phyloP scores from a whole-genome alignment of 2,329 filamentous ascomycete species.

The Microdochium bolleyi region DNA sequence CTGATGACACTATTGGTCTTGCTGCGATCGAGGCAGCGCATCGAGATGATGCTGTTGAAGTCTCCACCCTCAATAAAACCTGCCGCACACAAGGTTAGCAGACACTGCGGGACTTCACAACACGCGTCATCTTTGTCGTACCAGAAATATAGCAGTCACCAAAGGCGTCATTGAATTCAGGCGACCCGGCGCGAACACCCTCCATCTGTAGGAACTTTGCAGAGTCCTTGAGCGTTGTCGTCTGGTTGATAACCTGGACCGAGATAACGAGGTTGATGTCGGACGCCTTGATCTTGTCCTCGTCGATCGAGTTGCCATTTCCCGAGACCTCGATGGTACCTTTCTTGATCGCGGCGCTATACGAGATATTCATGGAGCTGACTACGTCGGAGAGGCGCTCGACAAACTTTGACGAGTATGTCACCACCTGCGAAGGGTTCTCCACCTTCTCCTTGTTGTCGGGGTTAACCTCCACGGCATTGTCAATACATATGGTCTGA shows the following conservation, averaged over 20 bases:
- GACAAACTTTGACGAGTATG: conserved; percentile 1
- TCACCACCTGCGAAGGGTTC: neutral
- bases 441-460: neutral
- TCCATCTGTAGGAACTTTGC: neutral
- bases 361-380: conserved; percentile 1
- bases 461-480: neutral
- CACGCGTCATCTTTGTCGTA: too few species aligned
- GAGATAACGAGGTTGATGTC: conserved; percentile 1
- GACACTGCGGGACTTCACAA: too few species aligned
- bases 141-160: conserved; percentile 2
- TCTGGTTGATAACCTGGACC: conserved; percentile 3
- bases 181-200: neutral
- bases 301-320: neutral
- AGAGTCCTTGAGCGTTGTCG: conserved; percentile 1
- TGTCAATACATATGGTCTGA: neutral
- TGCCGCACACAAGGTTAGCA: too few species aligned
- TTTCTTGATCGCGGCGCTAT: neutral
- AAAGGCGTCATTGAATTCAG: neutral
- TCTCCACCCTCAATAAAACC: conserved; percentile 3
- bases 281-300: neutral
- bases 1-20: neutral
- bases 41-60: conserved; percentile 1
- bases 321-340: neutral
- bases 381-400: conserved; percentile 1
- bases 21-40: neutral